Conservation (phyloP, 1,284 basidiomycete species). For the Cutaneotrichosporon sp. region DNA sequence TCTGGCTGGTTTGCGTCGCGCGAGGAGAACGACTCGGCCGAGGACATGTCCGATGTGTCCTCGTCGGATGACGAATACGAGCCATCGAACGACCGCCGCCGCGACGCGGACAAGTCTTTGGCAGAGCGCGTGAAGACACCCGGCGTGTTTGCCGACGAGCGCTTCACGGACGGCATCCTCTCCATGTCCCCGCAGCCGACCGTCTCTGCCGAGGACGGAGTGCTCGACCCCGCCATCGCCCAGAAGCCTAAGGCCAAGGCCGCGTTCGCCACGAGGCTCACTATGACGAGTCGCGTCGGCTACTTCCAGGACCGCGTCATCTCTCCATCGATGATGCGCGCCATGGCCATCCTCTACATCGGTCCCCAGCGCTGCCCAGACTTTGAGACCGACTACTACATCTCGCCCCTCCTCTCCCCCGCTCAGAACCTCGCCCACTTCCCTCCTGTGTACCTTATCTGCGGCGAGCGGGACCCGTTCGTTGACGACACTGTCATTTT, state of each 20-base stretch:
- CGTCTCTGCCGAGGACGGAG: conserved; percentile 19
- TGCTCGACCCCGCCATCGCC: conserved; percentile 10
- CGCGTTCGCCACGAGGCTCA: conserved; percentile 78
- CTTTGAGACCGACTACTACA: conserved; percentile 89
- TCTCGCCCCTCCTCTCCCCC: conserved; percentile 91
- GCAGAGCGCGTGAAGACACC: conserved; percentile 54
- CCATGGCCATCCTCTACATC: conserved; percentile 97
- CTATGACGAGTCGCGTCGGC: conserved; percentile 93
- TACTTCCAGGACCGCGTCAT: conserved; percentile 93
- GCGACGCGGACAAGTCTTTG: conserved; percentile 55
- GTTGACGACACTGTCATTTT: conserved; percentile 94
- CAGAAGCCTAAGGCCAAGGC: conserved; percentile 45
- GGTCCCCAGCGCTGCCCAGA: conserved; percentile 90
- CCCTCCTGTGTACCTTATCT: conserved; percentile 88
- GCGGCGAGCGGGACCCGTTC: conserved; percentile 94
- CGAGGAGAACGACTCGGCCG: conserved; percentile 46
- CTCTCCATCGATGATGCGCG: conserved; percentile 93
- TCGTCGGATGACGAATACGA: conserved; percentile 32
- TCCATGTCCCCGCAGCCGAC: conserved; percentile 2
- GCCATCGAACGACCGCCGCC: conserved; percentile 27
- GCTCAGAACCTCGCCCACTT: conserved; percentile 81
- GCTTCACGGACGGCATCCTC: conserved; percentile 22
- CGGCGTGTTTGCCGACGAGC: conserved; percentile 23
- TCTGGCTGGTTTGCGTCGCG: conserved; percentile 59
- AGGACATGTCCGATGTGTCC: conserved; percentile 16